Conservation (phyloP, 2,329 filamentous ascomycete species). For the Bipolaris victoriae region DNA sequence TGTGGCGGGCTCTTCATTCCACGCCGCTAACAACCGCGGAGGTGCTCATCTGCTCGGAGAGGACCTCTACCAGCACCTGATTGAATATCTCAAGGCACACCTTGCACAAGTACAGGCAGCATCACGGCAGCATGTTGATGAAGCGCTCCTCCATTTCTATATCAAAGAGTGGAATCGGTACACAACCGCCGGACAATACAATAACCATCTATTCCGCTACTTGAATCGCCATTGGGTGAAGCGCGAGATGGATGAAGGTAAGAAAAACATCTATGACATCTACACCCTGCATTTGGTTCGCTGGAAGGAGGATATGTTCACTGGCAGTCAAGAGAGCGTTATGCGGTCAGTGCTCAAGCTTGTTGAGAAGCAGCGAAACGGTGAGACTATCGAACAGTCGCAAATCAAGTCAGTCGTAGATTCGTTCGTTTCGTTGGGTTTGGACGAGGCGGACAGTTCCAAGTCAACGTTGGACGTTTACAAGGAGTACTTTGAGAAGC, state of each 20-base stretch:
- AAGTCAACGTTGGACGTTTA: conserved; percentile 97
- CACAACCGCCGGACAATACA: conserved; percentile 94
- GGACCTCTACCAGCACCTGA: conserved; percentile 91
- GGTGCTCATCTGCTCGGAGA: conserved; percentile 95
- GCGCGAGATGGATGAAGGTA: conserved; percentile 97
- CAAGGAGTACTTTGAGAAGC: conserved; percentile 86
- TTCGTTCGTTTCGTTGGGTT: conserved; percentile 89
- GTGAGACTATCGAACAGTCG: conserved; percentile 94
- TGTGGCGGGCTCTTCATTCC: conserved; percentile 62
- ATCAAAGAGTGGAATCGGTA: conserved; percentile 97
- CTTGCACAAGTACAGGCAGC: conserved; percentile 72
- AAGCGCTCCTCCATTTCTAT: conserved; percentile 89
- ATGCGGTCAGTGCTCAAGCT: conserved; percentile 95
- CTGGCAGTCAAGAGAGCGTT: conserved; percentile 80
- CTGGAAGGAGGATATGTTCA: conserved; percentile 92
- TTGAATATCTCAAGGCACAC: conserved; percentile 80
- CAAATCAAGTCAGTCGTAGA: conserved; percentile 98
- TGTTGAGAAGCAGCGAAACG: conserved; percentile 95
- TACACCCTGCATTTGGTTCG: conserved; percentile 96
- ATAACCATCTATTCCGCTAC: conserved; percentile 95
- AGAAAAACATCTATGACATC: conserved; percentile 97
- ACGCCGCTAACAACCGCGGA: conserved; percentile 68
- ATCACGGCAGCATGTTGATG: conserved; percentile 82
- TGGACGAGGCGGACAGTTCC: conserved; percentile 90
- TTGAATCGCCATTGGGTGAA: conserved; percentile 99